Conservation (phyloP, 2,329 filamentous ascomycete genomes). For the Magnaporthales sp. region DNA sequence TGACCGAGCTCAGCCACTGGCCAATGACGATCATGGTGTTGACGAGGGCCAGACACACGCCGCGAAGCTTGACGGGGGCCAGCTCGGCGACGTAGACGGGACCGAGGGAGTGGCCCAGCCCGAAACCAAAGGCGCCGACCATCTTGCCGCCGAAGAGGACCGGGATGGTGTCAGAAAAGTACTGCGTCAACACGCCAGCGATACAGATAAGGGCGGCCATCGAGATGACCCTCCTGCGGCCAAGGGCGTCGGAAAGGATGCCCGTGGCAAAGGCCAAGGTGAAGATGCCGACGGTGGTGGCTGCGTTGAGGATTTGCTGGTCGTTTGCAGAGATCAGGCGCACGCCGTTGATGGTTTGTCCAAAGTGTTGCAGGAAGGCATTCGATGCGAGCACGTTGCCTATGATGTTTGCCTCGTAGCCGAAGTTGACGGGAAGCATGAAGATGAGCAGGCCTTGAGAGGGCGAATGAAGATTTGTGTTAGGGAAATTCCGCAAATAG, state of each 20-base stretch:
- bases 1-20: slow-evolving; percentile 19
- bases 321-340: slow-evolving; percentile 16
- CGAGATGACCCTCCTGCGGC: slow-evolving; percentile 51
- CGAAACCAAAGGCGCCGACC: slow-evolving; percentile 16
- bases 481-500: too few species aligned
- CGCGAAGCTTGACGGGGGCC: slow-evolving; percentile 20
- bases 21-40: slow-evolving; percentile 25
- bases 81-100: slow-evolving; percentile 24
- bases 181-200: slow-evolving; percentile 38
- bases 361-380: slow-evolving; percentile 18
- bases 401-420: slow-evolving; percentile 19
- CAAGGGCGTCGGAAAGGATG: slow-evolving; percentile 51
- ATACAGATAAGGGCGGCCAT: slow-evolving; percentile 51
- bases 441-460: slow-evolving; percentile 17
- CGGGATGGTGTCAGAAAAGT: slow-evolving; percentile 14
- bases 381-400: slow-evolving; percentile 21
- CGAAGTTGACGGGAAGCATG: slow-evolving; percentile 21
- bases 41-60: slow-evolving; percentile 19
- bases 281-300: slow-evolving; percentile 20
- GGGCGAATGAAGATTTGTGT: too few species aligned
- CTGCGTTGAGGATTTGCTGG: slow-evolving; percentile 22
- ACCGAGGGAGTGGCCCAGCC: slow-evolving; percentile 20
- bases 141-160: slow-evolving; percentile 20
- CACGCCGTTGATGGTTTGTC: slow-evolving; percentile 11
- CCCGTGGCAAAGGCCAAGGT: slow-evolving; percentile 19